Evolutionary conservation across 768 basidiomycete species (phyloP), one percentile per base, ranked within the genome.

Genomic region (Xerocomus potaroensis): DNA sequence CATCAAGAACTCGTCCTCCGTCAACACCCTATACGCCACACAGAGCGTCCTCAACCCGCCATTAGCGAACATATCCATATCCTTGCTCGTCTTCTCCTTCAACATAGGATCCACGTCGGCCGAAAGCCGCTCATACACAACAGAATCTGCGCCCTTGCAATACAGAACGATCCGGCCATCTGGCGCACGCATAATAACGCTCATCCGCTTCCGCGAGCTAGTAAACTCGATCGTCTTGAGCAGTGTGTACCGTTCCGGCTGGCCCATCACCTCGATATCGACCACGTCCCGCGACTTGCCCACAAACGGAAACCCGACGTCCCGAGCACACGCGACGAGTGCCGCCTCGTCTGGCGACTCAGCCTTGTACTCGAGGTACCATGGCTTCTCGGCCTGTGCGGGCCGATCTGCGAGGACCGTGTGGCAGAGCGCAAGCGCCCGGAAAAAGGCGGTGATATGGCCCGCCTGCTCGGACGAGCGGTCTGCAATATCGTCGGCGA

Each of bases 331-430:
- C 24, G 78, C 84, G 8, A 98, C 95, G 27, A 98, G 76, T 11
- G 95, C 95, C 18, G 92, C 91, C 63, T 97, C 95, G 60, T 97
- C 93, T 0, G 92, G 94, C 4, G 87, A 90, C 69, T 99, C 94
- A 4, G 95, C 95, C 68, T 97, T 98, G 74, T 97, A 98, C 48
- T 86, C 80, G 45, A 95, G 61, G 8, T 71, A 62, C 61, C 76
- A 80, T 0, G 90, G 87, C 4, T 80, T 67, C 19, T 69, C 69
- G 45, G 74, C 62, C 1, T 81, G 77, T 26, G 87, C 83, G 0
- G 87, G 79, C 43, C 72, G 76, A 54, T 95, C 92, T 0, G 91
- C 76, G 10, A 97, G 77, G 35, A 96, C 95, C 14, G 82, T 87
- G 62, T 98, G 95, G 59, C 95, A 98, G 15, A 98, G 62, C 0